Base-by-base conservation (phyloP, 2,329 filamentous ascomycete species). In the Ophiostoma quercus region DNA sequence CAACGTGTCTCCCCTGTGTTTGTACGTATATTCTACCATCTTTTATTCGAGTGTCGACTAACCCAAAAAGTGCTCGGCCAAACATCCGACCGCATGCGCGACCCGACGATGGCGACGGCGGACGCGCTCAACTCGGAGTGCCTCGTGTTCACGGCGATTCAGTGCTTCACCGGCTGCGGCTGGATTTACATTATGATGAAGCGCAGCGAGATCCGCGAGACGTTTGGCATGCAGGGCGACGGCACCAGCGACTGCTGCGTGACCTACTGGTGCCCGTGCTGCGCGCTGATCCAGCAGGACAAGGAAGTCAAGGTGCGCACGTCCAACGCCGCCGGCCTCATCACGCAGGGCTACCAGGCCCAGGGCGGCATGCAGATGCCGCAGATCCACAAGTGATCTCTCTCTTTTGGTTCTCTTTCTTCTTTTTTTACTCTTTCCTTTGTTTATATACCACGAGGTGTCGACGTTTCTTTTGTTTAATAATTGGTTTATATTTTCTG, bases 211-310 rank as follows among this genome's bases (percentile, higher is more conserved):
- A 83, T 87, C 73, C 83, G 85, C 67, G 78, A 84, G 69, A 80
- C 79, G 57, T 86, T 84, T 77, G 80, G 80, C 73, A 86, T 88
- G 74, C 76, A 83, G 65, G 85, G 85, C 47, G 65, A 47, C 66
- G 79, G 79, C 51, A 76, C 76, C 71, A 77, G 77, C 43, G 86
- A 88, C 75, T 88, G 81, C 77, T 83, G 82, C 73, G 76, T 78
- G n/a, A 78, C 82, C 16, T 86, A 79, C 73, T 88, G 82, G 78
- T 88, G 86, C 76, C 76, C 79, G 47, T 87, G 84, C 80, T 88
- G 86, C 74, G 79, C 81, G 6, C 76, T 87, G 70, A 80, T 87
- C 72, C 86, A 88, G 78, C 81, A 87, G 70, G 84, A 87, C 71
- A 85, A 86, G 73, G 86, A 88, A 74, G 81, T 83, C 65, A 74